Conservation (phyloP, 495 filamentous ascomycete species). For the Hypomontagnella submonticulosa region DNA sequence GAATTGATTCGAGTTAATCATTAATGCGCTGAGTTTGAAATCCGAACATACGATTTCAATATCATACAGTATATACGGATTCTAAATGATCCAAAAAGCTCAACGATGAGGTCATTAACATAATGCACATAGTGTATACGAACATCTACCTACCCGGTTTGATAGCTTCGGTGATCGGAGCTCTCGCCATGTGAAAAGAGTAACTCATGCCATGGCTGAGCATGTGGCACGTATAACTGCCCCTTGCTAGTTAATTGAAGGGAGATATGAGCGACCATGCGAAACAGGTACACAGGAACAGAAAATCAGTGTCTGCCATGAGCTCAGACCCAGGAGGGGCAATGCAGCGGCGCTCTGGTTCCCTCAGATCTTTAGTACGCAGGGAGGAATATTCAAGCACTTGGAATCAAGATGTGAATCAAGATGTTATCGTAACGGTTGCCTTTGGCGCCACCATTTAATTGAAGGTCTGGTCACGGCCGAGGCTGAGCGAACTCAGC, state of each 20-base stretch:
- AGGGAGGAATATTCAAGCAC: conserved; percentile 21
- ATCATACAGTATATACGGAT: neutral
- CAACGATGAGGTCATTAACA: too few species aligned
- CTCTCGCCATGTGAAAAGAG: neutral
- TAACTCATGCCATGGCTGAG: conserved; percentile 1
- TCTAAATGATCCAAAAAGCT: too few species aligned
- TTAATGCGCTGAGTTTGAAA: conserved; percentile 1
- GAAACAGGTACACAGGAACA: conserved; percentile 23
- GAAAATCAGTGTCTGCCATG: conserved; percentile 12
- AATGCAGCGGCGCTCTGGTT: neutral
- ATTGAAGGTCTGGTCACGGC: neutral
- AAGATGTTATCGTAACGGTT: conserved; percentile 12
- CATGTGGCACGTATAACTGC: conserved; percentile 19
- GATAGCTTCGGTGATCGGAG: too few species aligned
- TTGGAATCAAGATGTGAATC: neutral
- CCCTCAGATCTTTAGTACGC: conserved; percentile 11
- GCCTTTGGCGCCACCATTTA: conserved; percentile 5
- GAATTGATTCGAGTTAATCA: neutral
- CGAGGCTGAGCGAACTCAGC: conserved; percentile 25
- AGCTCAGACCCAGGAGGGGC: conserved; percentile 7
- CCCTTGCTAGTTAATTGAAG: conserved; percentile 36
- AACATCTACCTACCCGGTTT: too few species aligned
- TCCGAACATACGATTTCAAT: conserved; percentile 1
- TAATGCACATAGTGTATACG: too few species aligned
- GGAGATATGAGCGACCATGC: conserved; percentile 27